These are phyloP conservation scores for Eragrostis nindensis DNA, from an alignment of 176 grass and related monocot genomes.

Conservation along the genomic window DNA sequence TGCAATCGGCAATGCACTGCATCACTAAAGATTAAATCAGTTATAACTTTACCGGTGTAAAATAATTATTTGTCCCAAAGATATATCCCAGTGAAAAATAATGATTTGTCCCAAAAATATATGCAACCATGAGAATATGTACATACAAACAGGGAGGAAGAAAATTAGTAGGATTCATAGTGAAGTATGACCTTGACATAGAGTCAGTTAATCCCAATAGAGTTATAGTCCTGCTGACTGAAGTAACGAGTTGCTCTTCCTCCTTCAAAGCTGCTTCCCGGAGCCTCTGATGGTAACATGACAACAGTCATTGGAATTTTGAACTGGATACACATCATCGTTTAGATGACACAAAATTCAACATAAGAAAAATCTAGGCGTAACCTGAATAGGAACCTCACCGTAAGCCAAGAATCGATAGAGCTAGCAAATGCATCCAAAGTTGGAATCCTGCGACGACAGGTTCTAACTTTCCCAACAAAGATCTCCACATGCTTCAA, in stretches of 20 bases:
- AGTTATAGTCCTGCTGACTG: constrained; percentile 52
- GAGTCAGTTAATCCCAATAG: constrained; percentile 76
- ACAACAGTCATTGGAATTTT: constrained; percentile 19
- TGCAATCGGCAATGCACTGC: not conserved
- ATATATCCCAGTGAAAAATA: not conserved
- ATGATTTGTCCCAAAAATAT: not conserved
- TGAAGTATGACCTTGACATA: constrained; percentile 71
- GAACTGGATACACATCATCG: constrained; percentile 9
- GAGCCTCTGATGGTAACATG: constrained; percentile 64
- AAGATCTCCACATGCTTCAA: constrained; percentile 87
- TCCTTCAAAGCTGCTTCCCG: constrained; percentile 75
- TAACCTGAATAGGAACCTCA: constrained; percentile 39
- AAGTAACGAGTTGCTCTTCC: constrained; percentile 60
- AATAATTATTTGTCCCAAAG: not conserved
- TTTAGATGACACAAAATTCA: not conserved
- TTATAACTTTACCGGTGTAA: constrained; percentile 11
- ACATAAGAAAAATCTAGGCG: not conserved
- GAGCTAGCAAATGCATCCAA: constrained; percentile 75
- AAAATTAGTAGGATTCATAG: not conserved
- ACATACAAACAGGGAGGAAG: not conserved
- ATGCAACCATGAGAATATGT: not conserved
- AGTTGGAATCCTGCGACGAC: constrained; percentile 43
- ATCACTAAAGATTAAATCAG: not conserved
- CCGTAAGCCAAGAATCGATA: constrained; percentile 79
- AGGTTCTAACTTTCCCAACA: constrained; percentile 50